phyloP scores from a whole-genome alignment of 352 stramenopile species.

The Phytophthora hybrid region DNA sequence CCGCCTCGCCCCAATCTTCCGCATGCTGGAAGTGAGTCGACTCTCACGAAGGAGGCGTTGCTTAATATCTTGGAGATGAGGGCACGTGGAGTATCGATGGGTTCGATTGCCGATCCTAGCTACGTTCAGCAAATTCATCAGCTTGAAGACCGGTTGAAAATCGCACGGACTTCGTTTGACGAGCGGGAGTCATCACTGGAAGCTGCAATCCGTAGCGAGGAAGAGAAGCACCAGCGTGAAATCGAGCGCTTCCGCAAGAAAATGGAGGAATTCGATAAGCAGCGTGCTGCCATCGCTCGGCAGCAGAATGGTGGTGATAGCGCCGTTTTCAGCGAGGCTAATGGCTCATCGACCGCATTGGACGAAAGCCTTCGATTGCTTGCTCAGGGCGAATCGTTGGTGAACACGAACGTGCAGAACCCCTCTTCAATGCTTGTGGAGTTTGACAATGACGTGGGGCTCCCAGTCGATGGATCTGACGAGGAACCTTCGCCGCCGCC shows the following conservation, averaged over 20 bases:
- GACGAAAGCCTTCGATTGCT: constrained; percentile 40
- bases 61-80: constrained; percentile 53
- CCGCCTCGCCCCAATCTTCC: constrained; percentile 38
- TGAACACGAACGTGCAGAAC: constrained; percentile 21
- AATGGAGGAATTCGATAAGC: constrained; percentile 87
- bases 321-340: constrained; percentile 29
- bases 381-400: constrained; percentile 33
- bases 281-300: constrained; percentile 69
- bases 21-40: constrained; percentile 60
- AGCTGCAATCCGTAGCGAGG: constrained; percentile 75
- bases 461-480: constrained; percentile 37
- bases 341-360: constrained; percentile 35
- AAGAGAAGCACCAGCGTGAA: constrained; percentile 86
- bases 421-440: constrained; percentile 30
- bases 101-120: constrained; percentile 57
- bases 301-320: constrained; percentile 63
- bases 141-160: constrained; percentile 72
- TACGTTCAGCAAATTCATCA: constrained; percentile 72
- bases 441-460: constrained; percentile 39
- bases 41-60: constrained; percentile 50
- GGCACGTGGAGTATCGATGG: constrained; percentile 70
- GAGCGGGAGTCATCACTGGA: constrained; percentile 79
- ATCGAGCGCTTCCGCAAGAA: constrained; percentile 85
- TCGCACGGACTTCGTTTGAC: constrained; percentile 64
- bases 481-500: constrained; percentile 19